A percentile compares a stretch with the other conserved stretches of the same genome.
These are phyloP conservation scores for Gynostemma pentaphyllum DNA, from an alignment of 306 rosid genomes.

Conservation along the genomic window DNA sequence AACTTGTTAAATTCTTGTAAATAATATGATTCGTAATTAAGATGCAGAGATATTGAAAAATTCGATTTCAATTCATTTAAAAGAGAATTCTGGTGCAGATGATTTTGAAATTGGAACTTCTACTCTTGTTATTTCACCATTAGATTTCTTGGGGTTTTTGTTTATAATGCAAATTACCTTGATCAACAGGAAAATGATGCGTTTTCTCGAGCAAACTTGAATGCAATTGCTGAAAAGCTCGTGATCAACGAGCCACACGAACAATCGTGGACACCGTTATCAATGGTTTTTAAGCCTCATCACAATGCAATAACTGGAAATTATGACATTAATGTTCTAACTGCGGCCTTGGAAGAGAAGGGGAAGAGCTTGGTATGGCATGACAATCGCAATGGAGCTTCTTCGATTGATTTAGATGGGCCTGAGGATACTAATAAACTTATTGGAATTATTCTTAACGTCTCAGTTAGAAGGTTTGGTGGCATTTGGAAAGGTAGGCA, in stretches of 20 bases:
- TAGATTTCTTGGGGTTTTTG: background rate
- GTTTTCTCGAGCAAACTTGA: constrained; percentile 48
- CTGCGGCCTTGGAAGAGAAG: constrained; percentile 61
- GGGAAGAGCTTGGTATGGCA: constrained; percentile 76
- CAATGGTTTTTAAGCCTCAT: constrained; percentile 66
- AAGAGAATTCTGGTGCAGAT: background rate
- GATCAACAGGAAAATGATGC: constrained; percentile 47
- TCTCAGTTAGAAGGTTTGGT: constrained; percentile 40
- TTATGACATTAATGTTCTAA: constrained; percentile 80
- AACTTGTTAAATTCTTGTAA: background rate
- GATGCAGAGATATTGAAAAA: background rate
- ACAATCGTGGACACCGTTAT: constrained; percentile 52
- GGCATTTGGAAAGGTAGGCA: constrained; percentile 86
- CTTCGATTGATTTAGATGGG: constrained; percentile 54
- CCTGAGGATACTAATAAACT: constrained; percentile 31
- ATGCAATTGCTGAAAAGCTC: constrained; percentile 60
- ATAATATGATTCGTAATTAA: background rate
- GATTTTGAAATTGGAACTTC: background rate
- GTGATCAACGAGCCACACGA: constrained; percentile 37
- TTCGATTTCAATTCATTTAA: background rate
- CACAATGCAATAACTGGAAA: constrained; percentile 73
- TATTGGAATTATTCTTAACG: constrained; percentile 82
- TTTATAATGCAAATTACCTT: background rate
- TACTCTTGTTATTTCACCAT: background rate
- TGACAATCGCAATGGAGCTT: constrained; percentile 51